Percentiles rank a stretch among this genome's conserved stretches.
Conservation (phyloP, 768 basidiomycete species). For the Postia placenta region DNA sequence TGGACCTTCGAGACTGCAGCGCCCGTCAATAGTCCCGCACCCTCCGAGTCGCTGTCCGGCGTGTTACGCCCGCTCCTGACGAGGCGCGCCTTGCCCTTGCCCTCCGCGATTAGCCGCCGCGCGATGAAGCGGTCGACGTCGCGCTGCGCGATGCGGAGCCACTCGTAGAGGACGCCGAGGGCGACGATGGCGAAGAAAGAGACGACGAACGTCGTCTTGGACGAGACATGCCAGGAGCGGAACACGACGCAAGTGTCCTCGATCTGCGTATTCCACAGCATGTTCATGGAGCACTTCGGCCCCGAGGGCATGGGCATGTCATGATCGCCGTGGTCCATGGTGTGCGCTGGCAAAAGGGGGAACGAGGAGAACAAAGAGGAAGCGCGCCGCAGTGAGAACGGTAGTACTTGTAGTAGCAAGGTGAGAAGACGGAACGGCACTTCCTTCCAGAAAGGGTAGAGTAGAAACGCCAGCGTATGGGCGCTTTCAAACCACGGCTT, state of each 20-base stretch:
- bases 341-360: neutral
- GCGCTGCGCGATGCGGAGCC: constrained; percentile 59
- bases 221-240: constrained; percentile 66
- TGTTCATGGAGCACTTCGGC: constrained; percentile 63
- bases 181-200: constrained; percentile 61
- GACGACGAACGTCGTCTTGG: constrained; percentile 48
- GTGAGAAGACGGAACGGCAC: neutral
- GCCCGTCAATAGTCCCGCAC: constrained; percentile 48
- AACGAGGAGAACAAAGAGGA: neutral
- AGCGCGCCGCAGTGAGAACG: neutral
- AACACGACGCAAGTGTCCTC: constrained; percentile 81
- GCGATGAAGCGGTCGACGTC: constrained; percentile 56
- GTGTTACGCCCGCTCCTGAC: constrained; percentile 34
- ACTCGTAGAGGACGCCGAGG: constrained; percentile 76
- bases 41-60: constrained; percentile 44
- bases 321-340: constrained; percentile 36
- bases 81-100: constrained; percentile 40
- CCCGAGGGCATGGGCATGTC: constrained; percentile 35
- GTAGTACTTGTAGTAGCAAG: neutral
- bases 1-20: constrained; percentile 29
- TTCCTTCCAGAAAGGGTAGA: neutral
- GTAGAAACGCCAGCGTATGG: neutral
- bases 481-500: neutral
- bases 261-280: constrained; percentile 86
- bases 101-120: constrained; percentile 33